Evolutionary conservation across 345 rosid species (phyloP).

Genomic region (Excoecaria agallocha): DNA sequence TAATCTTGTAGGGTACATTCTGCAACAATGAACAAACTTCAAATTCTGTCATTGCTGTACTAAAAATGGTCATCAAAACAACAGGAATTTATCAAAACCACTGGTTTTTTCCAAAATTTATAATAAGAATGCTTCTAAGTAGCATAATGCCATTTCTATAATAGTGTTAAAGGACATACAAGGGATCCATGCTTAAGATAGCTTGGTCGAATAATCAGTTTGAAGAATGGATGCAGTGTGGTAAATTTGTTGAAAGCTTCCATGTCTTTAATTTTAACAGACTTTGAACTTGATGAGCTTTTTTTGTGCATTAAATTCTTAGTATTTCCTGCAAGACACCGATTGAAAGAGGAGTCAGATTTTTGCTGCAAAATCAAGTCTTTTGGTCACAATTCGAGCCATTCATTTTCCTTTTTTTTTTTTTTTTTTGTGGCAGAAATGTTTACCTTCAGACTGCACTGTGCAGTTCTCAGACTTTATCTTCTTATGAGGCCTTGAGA

Average conservation of each 20-base stretch:
- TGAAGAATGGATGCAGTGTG: background rate
- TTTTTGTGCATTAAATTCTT: background rate
- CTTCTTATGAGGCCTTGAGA: background rate
- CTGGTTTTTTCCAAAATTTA: background rate
- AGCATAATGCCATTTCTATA: background rate
- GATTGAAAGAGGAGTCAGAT: background rate
- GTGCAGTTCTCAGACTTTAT: background rate
- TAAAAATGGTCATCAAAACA: no score
- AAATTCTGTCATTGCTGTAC: no score
- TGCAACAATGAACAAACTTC: background rate
- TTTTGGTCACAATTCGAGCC: no score
- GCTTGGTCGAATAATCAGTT: background rate
- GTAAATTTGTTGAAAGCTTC: background rate
- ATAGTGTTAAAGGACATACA: background rate
- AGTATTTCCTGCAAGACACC: background rate
- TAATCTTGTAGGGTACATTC: background rate
- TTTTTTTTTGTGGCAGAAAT: background rate
- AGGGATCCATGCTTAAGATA: background rate
- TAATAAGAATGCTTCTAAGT: background rate
- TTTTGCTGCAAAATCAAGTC: background rate
- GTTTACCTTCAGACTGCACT: background rate
- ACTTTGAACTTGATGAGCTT: no score
- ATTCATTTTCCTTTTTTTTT: no score
- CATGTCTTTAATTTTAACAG: no score
- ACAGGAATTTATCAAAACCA: no score